Evolutionary conservation across 768 basidiomycete genomes (phyloP), one percentile per base, ranked within the genome.

Genomic region (Pholiota molesta): DNA sequence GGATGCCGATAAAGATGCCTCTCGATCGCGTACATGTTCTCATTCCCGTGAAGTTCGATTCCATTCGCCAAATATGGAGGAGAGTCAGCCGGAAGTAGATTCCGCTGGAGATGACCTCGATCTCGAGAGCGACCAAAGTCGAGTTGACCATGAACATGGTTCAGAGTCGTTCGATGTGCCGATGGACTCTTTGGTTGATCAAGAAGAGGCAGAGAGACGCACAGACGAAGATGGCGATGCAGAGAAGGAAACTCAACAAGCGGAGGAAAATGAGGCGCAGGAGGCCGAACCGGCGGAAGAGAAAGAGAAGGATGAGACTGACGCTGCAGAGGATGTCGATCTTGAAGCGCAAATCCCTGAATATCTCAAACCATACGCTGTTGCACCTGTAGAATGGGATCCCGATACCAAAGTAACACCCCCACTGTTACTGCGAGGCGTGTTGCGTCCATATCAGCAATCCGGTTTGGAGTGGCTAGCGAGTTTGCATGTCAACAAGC

Each of bases 391-490:
- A 5, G 81, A 87, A 23, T 91, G 90, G 90, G 81, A 87, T 59
- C 71, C 82, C 1, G 79, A 83, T 40, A 73, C 75, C 31, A 85
- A 83, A 69, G 76, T 93, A 49, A 84, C 78, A 40, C 80, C 91
- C 0, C 87, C 89, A 6, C 76, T 92, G 7, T 79, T 99, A 33
- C 83, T 97, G 3, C 92, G 97, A 4, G 97, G 95, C 1, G 84
- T 85, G 40, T 79, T 99, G 51, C 88, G 95, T 17, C 95, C 95
- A 9, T 99, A 99, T 70, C 97, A 99, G 71, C 88, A 96, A 53
- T 83, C 92, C 3, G 97, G 97, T 0, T 76, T 97, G 55, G 95
- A 98, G 72, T 99, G 97, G 97, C 86, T 97, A 45, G 90, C 94
- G 5, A 92, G 88, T 69, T 78, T 97, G 59, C 94, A 96, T 72